phyloP scores from a whole-genome alignment of 177 flowering plant genomes.

The Tripterygium wilfordii region DNA sequence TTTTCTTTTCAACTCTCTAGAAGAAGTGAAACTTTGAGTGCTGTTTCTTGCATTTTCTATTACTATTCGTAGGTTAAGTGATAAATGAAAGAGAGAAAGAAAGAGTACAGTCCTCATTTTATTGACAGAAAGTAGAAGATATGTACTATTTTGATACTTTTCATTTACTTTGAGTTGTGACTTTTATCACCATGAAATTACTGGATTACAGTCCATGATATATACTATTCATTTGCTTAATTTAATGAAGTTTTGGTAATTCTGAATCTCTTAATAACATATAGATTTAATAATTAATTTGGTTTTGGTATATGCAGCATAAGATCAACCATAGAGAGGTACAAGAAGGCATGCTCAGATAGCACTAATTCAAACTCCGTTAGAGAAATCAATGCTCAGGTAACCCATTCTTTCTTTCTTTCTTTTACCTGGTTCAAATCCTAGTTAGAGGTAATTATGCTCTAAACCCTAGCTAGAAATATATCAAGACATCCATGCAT shows the following conservation, averaged over 20 bases:
- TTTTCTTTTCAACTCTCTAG: conserved; percentile 2
- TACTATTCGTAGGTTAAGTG: not conserved
- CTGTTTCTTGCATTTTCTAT: not conserved
- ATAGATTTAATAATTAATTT: not conserved
- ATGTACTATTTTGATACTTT: too few relatives aligned
- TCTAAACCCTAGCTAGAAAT: too few relatives aligned
- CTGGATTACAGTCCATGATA: too few relatives aligned
- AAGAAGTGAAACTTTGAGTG: too few relatives aligned
- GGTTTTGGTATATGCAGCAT: conserved; percentile 30
- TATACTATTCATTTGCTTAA: too few relatives aligned
- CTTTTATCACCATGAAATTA: too few relatives aligned
- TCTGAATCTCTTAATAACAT: not conserved
- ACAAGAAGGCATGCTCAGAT: conserved; percentile 63
- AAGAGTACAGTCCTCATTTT: too few relatives aligned
- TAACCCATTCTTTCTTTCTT: conserved; percentile 11
- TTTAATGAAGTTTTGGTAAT: too few relatives aligned
- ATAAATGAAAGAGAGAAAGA: not conserved
- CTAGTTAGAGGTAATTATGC: too few relatives aligned
- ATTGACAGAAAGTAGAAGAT: too few relatives aligned
- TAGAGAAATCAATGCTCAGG: conserved; percentile 55
- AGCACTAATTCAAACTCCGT: conserved; percentile 29
- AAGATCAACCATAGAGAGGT: conserved; percentile 66
- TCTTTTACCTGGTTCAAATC: not conserved
- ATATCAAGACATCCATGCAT: too few relatives aligned
- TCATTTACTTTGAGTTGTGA: too few relatives aligned